Evolutionary conservation across 306 rosid species (phyloP), one percentile per base, ranked within the genome.

Genomic region (Castanea crenata): DNA sequence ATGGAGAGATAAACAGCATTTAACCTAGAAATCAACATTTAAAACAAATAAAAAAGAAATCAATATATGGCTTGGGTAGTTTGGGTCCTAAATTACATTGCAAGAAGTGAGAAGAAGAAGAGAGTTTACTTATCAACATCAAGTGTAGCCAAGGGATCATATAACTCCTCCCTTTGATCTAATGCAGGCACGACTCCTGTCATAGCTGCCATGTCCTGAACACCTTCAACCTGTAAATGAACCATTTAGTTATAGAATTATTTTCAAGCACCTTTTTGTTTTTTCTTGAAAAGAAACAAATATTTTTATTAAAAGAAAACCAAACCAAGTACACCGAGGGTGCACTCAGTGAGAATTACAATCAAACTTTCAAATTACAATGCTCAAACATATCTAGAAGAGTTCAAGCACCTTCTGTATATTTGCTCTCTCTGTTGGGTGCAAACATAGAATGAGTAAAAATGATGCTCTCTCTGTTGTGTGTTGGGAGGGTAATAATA

Each of bases 1-100:
- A 86, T 83, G 5, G 93, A 84, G 69, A 94, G 87, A 86, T 94
- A 94, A 65, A 94, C 92, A 73, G 93, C 82, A 71, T 94, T 92
- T 69, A 94, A 87, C 91, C 97, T 91, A 71, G 79, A 76, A 89
- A 84, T 63, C 67, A 56, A 76, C 15, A 75, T 56, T 1, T 20
- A 51, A 82, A 58, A 81, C 58, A 73, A 80, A 85, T 78, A 51
- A 14, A 71, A 35, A 75, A 49, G 29, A 49, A 71, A 74, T 52
- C 55, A 72, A 62, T 38, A 75, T 31, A 55, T 54, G 15, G 46
- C 32, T 18, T 20, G 55, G 49, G 7, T 46, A 44, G 11, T 20
- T 54, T 49, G 13, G 71, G 67, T 23, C 31, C 71, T 13, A 55
- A 16, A 67, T 55, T 74, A 55, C 61, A 12, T 55, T 29, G 23